A percentile compares a stretch with the other conserved stretches of the same genome.
These are phyloP conservation scores for Colletotrichum aenigma DNA, from an alignment of 2,329 filamentous ascomycete species.

Conservation along the genomic window DNA sequence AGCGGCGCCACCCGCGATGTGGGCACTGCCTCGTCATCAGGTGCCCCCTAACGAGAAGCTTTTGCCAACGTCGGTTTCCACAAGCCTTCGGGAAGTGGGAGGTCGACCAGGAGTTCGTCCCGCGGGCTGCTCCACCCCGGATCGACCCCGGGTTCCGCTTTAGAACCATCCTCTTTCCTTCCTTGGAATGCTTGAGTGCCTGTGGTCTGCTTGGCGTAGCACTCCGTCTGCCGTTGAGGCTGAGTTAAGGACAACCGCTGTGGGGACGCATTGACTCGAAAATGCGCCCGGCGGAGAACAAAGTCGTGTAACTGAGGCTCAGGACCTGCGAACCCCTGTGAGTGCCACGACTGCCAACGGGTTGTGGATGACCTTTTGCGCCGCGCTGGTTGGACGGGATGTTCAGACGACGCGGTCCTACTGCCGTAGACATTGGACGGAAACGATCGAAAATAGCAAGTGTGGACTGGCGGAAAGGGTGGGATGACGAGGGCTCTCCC, in stretches of 20 bases:
- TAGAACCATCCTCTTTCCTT: not conserved
- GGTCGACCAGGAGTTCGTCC: not conserved
- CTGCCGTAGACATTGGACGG: not conserved
- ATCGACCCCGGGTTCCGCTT: not conserved
- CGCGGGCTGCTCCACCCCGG: not conserved
- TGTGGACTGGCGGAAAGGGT: not conserved
- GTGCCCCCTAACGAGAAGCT: not conserved
- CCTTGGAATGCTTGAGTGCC: not conserved
- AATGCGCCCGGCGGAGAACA: not conserved
- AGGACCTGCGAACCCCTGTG: not conserved
- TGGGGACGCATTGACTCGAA: constrained; percentile 1
- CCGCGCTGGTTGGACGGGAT: not conserved
- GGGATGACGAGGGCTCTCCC: not conserved
- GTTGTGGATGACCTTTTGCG: constrained; percentile 12
- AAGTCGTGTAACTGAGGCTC: constrained; percentile 9
- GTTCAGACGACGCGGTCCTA: not conserved
- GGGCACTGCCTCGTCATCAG: constrained; percentile 7
- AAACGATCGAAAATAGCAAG: not conserved
- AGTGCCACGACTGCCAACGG: not conserved
- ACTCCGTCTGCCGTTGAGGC: not conserved
- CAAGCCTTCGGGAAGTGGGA: not conserved
- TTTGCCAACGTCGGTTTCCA: not conserved
- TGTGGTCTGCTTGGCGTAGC: not conserved
- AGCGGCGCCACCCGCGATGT: constrained; percentile 1
- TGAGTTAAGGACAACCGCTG: not conserved